Evolutionary conservation across 768 basidiomycete species (phyloP), one percentile per base, ranked within the genome.

Genomic region (Rossbeevera mucosa): DNA sequence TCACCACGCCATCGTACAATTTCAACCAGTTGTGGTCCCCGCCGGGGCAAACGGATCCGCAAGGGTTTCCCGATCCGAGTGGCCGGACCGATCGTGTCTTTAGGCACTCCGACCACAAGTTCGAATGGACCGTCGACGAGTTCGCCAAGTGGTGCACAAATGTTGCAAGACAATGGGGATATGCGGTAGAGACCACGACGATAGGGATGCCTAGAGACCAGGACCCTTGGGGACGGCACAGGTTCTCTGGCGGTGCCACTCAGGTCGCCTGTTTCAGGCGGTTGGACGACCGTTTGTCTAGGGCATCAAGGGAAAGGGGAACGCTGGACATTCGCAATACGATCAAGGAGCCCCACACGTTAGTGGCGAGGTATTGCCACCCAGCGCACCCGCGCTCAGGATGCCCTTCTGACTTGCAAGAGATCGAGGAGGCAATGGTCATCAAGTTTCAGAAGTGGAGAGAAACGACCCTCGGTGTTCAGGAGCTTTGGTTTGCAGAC

Each of bases 1-100:
- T 94, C 60, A 94, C 92, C 0, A 95, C 92, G 0, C 92, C 91
- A 0, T 89, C 87, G 2, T 93, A 86, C 71, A 82, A 79, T 2
- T 95, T 88, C 75, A 94, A 92, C 57, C 76, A 75, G 18, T 81
- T 84, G 1, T 92, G 91, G 72, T 78, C 81, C 0, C 65, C 80
- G 1, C 87, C 86, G 0, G 73, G 70, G 31, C 65, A 69, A 0
- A 69, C 70, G 5, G 64, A 73, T 16, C 59, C 78, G 13, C 62
- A 68, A 21, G 91, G 87, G 0, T 82, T 67, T 63, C 74, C 67
- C 0, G 92, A 94, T 67, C 91, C 93, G 3, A 93, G 91, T 0
- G 73, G 76, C 13, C 80, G 87, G 16, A 93, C 90, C 0, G 63
- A 77, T 44, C 80, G 91, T 1, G 67, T 87, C 25, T 94, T 93